Base-by-base conservation (phyloP, 202 grass and related monocot genomes). In the Eragrostis tef region DNA sequence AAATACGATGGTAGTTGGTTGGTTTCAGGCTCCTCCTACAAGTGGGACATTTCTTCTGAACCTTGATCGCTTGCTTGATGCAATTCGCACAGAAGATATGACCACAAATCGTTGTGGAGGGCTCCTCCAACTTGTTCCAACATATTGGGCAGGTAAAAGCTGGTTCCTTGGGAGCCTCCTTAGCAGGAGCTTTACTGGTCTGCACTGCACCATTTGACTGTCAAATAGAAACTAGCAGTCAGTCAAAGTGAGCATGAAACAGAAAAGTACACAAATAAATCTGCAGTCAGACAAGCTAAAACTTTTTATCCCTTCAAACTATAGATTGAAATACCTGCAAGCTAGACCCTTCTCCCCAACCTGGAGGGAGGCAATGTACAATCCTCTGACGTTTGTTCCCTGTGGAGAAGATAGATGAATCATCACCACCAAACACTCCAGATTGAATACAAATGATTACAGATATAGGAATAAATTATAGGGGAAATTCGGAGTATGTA, bases 1-100 rank as follows among this genome's bases (percentile, higher is more conserved):
- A 96, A 77, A 99, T 92, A 22, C 96, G 85, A 74, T 96, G 96
- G 24, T 85, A 81, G 72, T 86, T 90, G 54, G 81, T 95, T 21
- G 62, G 64, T 41, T 21, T 91, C 20, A 96, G 68, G 61, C 70
- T 81, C 89, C 60, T 91, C 56, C 93, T 81, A 83, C 93, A 99
- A 62, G 88, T 96, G 13, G 96, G 93, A 12, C 96, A 99, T 89
- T 84, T 99, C 87, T 99, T 95, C 63, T 99, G 96, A 80, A 78
- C 11, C 66, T 93, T 70, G 39, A 99, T 90, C 24, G 96, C 77
- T 36, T 90, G 25, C 48, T 86, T 93, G 24, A 96, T 99, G 83
- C 96, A 99, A 51, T 22, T 79, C 0, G 75, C 14, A 70, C 96
- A 96, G 71, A 96, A 99, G 51, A 99, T 78, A 84, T 96, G 96